Evolutionary conservation across 257 asterid species (phyloP).

Genomic region (Plantago major): DNA sequence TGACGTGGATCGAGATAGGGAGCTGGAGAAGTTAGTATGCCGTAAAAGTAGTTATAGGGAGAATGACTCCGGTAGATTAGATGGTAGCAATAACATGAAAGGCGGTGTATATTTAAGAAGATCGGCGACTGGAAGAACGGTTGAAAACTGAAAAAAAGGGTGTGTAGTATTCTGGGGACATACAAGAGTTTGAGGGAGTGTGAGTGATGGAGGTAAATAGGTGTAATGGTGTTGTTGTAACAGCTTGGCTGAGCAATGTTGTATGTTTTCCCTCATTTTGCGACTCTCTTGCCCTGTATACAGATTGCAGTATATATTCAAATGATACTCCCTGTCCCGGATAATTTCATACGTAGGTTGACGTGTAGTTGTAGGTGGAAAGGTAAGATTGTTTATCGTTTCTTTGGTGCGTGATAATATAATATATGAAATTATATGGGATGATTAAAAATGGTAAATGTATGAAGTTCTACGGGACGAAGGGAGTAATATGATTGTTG

Average conservation of each 20-base stretch:
- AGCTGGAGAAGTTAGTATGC: slow-evolving; percentile 31
- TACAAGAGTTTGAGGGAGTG: slow-evolving; percentile 24
- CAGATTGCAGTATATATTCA: slow-evolving; percentile 1
- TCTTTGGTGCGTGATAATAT: too few relatives aligned
- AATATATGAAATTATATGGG: too few relatives aligned
- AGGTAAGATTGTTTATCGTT: too few relatives aligned
- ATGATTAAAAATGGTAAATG: too few relatives aligned
- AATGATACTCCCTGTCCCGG: too few relatives aligned
- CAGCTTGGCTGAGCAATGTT: slow-evolving; percentile 7
- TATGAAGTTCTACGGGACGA: too few relatives aligned
- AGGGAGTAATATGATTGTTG: too few relatives aligned
- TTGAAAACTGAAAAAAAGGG: background rate
- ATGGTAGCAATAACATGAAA: slow-evolving; percentile 27
- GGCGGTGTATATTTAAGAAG: slow-evolving; percentile 36
- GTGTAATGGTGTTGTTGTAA: background rate
- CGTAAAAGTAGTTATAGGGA: slow-evolving; percentile 37
- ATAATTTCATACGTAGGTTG: too few relatives aligned
- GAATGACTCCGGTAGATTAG: slow-evolving; percentile 39
- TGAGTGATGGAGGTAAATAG: slow-evolving; percentile 6
- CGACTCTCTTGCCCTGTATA: slow-evolving; percentile 36
- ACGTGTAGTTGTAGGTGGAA: too few relatives aligned
- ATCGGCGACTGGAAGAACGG: slow-evolving; percentile 29
- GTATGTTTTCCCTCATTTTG: slow-evolving; percentile 36
- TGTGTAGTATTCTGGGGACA: slow-evolving; percentile 19
- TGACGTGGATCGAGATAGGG: slow-evolving; percentile 26